Evolutionary conservation across 2,329 filamentous ascomycete species (phyloP).

Genomic region (Thermomyces lanuginosus): DNA sequence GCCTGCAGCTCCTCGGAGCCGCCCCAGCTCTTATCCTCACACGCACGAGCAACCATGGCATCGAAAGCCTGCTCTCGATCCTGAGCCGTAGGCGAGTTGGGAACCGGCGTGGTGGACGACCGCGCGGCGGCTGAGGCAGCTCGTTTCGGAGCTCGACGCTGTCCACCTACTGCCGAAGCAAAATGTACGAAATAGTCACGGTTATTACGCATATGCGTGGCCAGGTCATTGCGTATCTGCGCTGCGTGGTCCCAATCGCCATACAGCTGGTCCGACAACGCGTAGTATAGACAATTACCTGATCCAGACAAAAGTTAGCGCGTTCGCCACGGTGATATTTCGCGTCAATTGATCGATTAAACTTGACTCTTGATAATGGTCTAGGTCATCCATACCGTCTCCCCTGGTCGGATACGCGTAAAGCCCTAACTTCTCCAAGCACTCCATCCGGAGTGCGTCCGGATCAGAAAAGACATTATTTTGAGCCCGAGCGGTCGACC

Average conservation of each 20-base stretch:
- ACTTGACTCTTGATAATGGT: constrained; percentile 4
- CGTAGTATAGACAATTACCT: constrained; percentile 58
- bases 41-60: constrained; percentile 43
- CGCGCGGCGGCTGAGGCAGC: constrained; percentile 23
- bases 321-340: too few relatives aligned
- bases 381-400: constrained; percentile 45
- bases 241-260: constrained; percentile 41
- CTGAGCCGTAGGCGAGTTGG: constrained; percentile 34
- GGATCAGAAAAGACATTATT: too few relatives aligned
- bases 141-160: constrained; percentile 42
- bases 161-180: constrained; percentile 39
- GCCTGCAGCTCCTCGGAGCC: constrained; percentile 53
- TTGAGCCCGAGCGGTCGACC: too few relatives aligned
- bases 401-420: constrained; percentile 44
- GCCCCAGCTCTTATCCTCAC: constrained; percentile 44
- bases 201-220: constrained; percentile 46
- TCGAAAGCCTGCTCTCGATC: constrained; percentile 43
- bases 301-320: too few relatives aligned
- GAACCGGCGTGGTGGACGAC: constrained; percentile 30
- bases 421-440: constrained; percentile 39
- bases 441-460: constrained; percentile 23
- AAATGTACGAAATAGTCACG: constrained; percentile 49
- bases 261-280: constrained; percentile 50
- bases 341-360: neutral
- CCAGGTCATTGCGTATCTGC: constrained; percentile 42